A percentile compares a stretch with the other conserved stretches of the same genome.
Evolutionary conservation across 331 rosid species (phyloP).

Genomic region (Cucumis variabilis): DNA sequence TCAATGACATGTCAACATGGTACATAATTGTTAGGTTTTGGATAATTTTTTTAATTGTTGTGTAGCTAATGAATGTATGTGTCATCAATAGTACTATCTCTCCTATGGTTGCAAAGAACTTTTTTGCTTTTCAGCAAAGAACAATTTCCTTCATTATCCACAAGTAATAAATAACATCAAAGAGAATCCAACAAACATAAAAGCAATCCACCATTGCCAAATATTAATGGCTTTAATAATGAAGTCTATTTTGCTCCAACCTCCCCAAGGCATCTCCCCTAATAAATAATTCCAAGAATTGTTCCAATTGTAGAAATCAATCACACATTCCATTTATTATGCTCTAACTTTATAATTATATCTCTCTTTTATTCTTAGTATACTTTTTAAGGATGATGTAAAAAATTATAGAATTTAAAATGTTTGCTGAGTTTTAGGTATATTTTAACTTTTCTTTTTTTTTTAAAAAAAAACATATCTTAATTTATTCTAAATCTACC

Average conservation of each 20-base stretch:
- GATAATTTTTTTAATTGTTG: constrained; percentile 1
- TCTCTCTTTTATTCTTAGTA: neutral
- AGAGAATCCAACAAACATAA: neutral
- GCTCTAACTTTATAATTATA: neutral
- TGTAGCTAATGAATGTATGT: neutral
- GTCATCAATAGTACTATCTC: constrained; percentile 1
- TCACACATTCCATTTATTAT: neutral
- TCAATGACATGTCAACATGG: neutral
- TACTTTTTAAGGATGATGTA: constrained; percentile 3
- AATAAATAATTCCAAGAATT: constrained; percentile 19
- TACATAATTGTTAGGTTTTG: neutral
- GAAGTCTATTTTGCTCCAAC: neutral
- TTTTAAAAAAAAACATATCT: too few species aligned
- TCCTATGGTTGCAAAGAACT: neutral
- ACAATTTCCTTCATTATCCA: neutral
- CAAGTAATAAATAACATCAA: neutral
- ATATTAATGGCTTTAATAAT: constrained; percentile 19
- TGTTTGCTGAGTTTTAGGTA: neutral
- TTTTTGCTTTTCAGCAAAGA: neutral
- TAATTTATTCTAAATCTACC: too few species aligned
- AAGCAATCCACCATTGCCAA: constrained; percentile 9
- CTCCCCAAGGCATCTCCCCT: neutral
- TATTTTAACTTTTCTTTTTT: neutral
- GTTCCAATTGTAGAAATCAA: neutral
- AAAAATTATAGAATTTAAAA: neutral